Base-by-base conservation (phyloP, 192 early-diverging fungal genomes). In the Pilobolus umbonatus region DNA sequence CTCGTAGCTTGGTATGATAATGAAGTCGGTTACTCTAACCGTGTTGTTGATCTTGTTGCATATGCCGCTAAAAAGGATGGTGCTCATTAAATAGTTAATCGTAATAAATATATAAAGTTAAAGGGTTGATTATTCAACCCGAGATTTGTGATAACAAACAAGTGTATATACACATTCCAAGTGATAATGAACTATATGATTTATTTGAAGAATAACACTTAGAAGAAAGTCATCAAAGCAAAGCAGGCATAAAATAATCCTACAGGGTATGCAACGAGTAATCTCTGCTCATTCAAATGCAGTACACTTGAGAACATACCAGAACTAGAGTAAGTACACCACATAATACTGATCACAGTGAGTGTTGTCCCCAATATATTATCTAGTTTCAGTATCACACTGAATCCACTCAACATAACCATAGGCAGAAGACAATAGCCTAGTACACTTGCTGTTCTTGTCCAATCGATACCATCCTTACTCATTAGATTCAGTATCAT, bases 361-460 rank as follows among this genome's bases (percentile, higher is more conserved):
- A 88, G 61, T 10, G 90, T 57, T 22, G 82, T 73, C 24, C 87
- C 88, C 21, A 87, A 54, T 9, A 72, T 55, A 28, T 78, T 83
- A 56, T 85, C 89, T 29, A 96, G 57, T 50, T 79, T 77, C 32
- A 92, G 51, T 4, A 88, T 68, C 5, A 89, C 78, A 5, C 85
- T 83, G 21, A 93, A 47, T 38, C 85, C 81, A 61, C 89, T 91
- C 40, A 99, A 71, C 57, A 98, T 70, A 19, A 99, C 94, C 76
- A 99, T 84, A 2, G 97, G 97, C 57, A 99, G 74, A 57, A 97
- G 75, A 64, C 93, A 98, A 77, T 99, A 99, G 11, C 97, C 97
- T 31, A 99, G 77, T 43, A 99, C 94, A 72, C 90, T 92, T 22
- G 94, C 94, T 1, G 91, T 94, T 49, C 87, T 80, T 58, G 86